Evolutionary conservation across 176 grass and related monocot genomes (phyloP).

Genomic region (Zizania latifolia): DNA sequence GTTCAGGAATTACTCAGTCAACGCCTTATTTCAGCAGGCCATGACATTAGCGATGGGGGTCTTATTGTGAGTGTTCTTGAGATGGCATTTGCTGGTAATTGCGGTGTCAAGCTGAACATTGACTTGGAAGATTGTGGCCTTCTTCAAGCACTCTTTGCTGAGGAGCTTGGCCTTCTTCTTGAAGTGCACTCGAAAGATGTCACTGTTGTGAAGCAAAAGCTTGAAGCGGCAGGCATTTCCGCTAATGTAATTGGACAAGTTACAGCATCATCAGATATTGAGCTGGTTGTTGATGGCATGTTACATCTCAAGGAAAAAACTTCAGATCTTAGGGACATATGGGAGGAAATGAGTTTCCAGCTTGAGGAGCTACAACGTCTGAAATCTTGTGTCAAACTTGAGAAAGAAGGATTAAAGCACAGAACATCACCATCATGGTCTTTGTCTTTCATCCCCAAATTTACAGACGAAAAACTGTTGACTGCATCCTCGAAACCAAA

Average conservation of each 20-base stretch:
- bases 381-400: conserved; percentile 70
- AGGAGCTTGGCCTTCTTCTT: conserved; percentile 80
- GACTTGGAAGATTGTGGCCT: conserved; percentile 40
- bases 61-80: conserved; percentile 74
- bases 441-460: conserved; percentile 61
- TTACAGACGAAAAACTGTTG: conserved; percentile 53
- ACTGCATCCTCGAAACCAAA: conserved; percentile 61
- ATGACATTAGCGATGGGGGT: conserved; percentile 91
- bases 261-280: conserved; percentile 46
- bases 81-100: conserved; percentile 96
- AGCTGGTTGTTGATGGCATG: conserved; percentile 52
- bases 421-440: conserved; percentile 61
- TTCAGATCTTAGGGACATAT: conserved; percentile 66
- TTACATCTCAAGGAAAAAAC: conserved; percentile 65
- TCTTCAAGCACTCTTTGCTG: conserved; percentile 68
- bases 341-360: conserved; percentile 92
- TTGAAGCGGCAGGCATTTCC: conserved; percentile 56
- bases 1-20: conserved; percentile 69
- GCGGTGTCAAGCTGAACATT: conserved; percentile 65
- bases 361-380: conserved; percentile 77
- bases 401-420: conserved; percentile 74
- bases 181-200: conserved; percentile 50
- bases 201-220: conserved; percentile 46
- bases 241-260: conserved; percentile 68
- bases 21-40: conserved; percentile 65